Evolutionary conservation across 176 grass and related monocot genomes (phyloP).

Genomic region (Aegilops sharonensis): DNA sequence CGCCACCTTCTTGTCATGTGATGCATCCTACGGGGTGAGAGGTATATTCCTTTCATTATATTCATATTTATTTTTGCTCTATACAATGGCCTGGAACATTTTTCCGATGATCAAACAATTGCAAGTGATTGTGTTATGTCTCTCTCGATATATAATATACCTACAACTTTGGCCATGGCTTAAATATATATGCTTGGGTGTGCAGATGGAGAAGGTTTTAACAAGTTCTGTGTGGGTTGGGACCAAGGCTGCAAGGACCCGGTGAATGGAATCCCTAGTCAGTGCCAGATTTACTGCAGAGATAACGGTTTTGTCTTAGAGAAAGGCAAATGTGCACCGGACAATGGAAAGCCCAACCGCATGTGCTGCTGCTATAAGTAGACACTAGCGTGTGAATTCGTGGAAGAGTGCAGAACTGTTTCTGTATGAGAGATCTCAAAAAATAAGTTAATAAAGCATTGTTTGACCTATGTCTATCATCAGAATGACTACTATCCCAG

Average conservation of each 20-base stretch:
- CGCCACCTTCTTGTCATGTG: neutral
- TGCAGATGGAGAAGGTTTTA: neutral
- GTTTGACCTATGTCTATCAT: neutral
- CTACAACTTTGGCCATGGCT: neutral
- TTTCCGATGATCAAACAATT: neutral
- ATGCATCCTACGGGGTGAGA: neutral
- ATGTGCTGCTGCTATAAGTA: neutral
- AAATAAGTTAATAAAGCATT: neutral
- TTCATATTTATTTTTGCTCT: neutral
- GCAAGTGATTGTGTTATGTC: neutral
- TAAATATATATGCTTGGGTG: neutral
- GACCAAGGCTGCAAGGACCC: neutral
- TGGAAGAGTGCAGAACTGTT: neutral
- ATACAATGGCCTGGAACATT: neutral
- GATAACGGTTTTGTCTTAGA: neutral
- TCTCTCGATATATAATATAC: neutral
- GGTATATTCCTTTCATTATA: neutral
- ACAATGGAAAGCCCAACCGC: neutral
- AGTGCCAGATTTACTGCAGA: neutral
- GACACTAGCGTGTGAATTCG: neutral
- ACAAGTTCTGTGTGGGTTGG: neutral
- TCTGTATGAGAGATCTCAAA: neutral
- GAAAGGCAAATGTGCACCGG: neutral
- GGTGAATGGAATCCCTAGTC: neutral
- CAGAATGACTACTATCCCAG: no score